These are phyloP conservation scores for Echeveria elegans DNA, from an alignment of 164 flowering plant species.

Conservation along the genomic window DNA sequence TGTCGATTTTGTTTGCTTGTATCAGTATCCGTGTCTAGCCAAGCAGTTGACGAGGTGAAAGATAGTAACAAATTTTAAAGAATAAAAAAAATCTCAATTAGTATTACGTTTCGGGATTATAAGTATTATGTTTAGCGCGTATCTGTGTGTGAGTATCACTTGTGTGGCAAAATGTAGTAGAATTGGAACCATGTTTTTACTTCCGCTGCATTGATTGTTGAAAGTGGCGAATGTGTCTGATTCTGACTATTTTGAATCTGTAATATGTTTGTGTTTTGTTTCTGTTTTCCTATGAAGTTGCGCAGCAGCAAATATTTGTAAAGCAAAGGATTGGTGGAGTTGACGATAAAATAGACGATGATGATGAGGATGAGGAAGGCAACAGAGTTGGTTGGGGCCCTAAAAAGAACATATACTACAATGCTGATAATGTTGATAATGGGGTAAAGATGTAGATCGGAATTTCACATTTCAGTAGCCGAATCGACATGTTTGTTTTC, in stretches of 20 bases:
- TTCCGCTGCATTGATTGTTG: neutral
- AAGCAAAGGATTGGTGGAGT: constrained; percentile 55
- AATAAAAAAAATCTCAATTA: no score
- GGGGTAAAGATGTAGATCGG: constrained; percentile 33
- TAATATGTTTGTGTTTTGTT: constrained; percentile 4
- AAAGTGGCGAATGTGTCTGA: neutral
- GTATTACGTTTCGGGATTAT: neutral
- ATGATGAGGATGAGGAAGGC: constrained; percentile 45
- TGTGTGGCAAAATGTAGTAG: neutral
- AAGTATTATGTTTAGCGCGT: neutral
- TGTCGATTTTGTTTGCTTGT: neutral
- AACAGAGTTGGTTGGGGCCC: constrained; percentile 35
- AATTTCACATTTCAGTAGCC: no score
- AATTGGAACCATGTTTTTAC: neutral
- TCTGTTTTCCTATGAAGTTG: constrained; percentile 28
- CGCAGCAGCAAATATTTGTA: constrained; percentile 43
- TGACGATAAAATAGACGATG: constrained; percentile 76
- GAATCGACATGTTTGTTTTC: no score
- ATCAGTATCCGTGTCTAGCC: no score
- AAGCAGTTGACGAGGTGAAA: no score
- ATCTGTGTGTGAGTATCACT: no score
- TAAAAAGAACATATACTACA: constrained; percentile 27
- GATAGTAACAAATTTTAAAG: no score
- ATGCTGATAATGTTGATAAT: constrained; percentile 50
- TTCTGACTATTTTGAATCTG: neutral